These are phyloP conservation scores for Xylaria sp. DNA, from an alignment of 2,329 filamentous ascomycete species.

Conservation along the genomic window DNA sequence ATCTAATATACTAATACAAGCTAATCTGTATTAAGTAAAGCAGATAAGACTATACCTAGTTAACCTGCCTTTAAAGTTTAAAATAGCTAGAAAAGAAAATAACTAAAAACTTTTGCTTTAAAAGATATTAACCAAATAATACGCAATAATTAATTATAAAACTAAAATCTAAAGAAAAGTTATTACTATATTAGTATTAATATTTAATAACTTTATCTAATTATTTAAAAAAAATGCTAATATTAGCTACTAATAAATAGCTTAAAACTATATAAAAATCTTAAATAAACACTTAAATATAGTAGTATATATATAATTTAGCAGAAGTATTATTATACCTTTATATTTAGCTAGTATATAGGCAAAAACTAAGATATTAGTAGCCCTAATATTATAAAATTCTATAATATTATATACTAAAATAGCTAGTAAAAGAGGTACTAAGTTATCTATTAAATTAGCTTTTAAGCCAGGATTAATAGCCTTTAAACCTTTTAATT, in stretches of 20 bases:
- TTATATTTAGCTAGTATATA: not conserved
- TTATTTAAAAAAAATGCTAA: slow-evolving; percentile 3
- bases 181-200: not conserved
- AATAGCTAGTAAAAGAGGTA: too few relatives aligned
- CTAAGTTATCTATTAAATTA: not conserved
- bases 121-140: too few relatives aligned
- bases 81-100: slow-evolving; percentile 10
- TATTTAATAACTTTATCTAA: slow-evolving; percentile 6
- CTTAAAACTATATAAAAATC: slow-evolving; percentile 6
- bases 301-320: slow-evolving; percentile 8
- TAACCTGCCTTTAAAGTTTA: slow-evolving; percentile 5
- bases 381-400: too few relatives aligned
- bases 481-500: not conserved
- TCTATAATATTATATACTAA: too few relatives aligned
- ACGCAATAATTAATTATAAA: too few relatives aligned
- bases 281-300: slow-evolving; percentile 1
- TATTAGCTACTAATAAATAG: slow-evolving; percentile 1
- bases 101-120: not conserved
- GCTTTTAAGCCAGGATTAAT: not conserved
- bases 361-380: too few relatives aligned
- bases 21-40: slow-evolving; percentile 4
- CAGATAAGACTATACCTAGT: not conserved
- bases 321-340: not conserved
- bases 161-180: slow-evolving; percentile 10
- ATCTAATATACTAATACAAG: too few relatives aligned